phyloP scores from a whole-genome alignment of 345 rosid genomes.

The Aethionema arabicum region DNA sequence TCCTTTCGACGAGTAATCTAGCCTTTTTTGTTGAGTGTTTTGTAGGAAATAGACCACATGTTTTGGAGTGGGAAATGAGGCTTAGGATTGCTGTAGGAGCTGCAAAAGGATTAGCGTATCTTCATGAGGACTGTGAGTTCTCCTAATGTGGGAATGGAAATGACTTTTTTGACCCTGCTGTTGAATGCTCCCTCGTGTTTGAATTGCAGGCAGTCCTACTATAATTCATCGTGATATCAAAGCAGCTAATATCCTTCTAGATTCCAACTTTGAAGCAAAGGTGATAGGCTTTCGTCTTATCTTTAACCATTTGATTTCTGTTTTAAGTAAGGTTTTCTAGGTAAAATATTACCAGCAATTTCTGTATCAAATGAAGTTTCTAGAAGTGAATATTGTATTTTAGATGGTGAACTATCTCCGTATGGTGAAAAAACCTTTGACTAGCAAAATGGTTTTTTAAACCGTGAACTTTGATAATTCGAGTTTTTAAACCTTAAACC shows the following conservation, averaged over 20 bases:
- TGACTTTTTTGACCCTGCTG: background rate
- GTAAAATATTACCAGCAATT: background rate
- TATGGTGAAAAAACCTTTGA: too few species aligned
- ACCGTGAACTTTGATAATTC: too few species aligned
- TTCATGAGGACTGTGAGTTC: conserved; percentile 91
- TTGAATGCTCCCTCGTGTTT: conserved; percentile 1
- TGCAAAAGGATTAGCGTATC: conserved; percentile 86
- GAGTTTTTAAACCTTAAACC: too few species aligned
- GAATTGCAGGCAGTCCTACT: conserved; percentile 63
- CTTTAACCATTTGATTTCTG: background rate
- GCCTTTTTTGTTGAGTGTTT: conserved; percentile 24
- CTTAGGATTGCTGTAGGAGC: conserved; percentile 80
- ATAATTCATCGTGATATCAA: conserved; percentile 86
- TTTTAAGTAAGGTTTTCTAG: background rate
- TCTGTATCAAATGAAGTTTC: background rate
- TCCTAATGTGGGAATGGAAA: background rate
- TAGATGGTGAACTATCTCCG: too few species aligned
- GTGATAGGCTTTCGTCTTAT: conserved; percentile 36
- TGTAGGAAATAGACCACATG: conserved; percentile 52
- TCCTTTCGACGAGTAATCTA: background rate
- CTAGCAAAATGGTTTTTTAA: too few species aligned
- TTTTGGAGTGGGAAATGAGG: conserved; percentile 74
- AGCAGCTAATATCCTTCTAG: conserved; percentile 83
- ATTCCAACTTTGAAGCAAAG: conserved; percentile 74
- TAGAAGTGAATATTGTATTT: background rate